Conservation (phyloP, 2,329 filamentous ascomycete genomes). For the Aspergillus japonicus region DNA sequence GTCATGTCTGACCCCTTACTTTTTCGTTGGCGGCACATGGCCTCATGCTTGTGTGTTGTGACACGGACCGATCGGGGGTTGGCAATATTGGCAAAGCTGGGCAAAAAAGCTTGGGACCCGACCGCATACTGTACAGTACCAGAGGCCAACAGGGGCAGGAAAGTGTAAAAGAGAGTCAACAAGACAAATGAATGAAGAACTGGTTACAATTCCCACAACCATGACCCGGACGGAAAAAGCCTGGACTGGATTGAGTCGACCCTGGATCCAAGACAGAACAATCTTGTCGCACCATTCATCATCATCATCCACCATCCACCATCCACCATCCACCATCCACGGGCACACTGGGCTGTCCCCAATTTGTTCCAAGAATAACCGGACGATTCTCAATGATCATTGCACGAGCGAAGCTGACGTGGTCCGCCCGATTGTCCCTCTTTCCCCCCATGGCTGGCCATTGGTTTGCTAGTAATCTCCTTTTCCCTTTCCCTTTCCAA, state of each 20-base stretch:
- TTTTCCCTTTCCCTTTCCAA: background rate
- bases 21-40: background rate
- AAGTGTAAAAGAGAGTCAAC: background rate
- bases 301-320: background rate
- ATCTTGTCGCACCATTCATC: background rate
- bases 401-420: slow-evolving; percentile 5
- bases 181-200: background rate
- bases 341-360: background rate
- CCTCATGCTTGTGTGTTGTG: background rate
- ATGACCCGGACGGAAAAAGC: background rate
- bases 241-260: background rate
- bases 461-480: background rate
- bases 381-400: background rate
- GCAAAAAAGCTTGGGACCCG: slow-evolving; percentile 3
- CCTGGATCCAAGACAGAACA: background rate
- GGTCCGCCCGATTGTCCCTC: background rate
- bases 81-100: slow-evolving; percentile 3
- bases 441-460: background rate
- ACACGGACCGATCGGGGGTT: background rate
- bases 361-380: background rate
- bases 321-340: background rate
- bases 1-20: background rate
- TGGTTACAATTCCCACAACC: background rate
- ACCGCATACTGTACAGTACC: background rate
- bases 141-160: background rate